phyloP scores from a whole-genome alignment of 768 basidiomycete genomes.

The Tylopilus subfusipes region DNA sequence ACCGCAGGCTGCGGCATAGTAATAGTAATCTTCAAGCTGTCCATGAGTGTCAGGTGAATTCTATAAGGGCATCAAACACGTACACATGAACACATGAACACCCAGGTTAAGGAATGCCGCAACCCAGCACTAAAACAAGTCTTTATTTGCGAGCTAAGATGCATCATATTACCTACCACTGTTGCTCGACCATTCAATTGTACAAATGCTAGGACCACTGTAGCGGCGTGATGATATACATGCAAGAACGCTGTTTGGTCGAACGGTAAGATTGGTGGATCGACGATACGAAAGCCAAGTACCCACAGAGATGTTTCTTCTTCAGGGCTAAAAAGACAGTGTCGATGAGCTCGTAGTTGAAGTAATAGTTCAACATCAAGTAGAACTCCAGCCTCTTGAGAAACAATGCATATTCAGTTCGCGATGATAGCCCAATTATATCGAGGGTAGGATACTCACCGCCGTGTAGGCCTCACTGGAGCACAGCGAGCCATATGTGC shows the following conservation, averaged over 20 bases:
- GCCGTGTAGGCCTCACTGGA: conserved; percentile 71
- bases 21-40: conserved; percentile 79
- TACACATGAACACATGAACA: conserved; percentile 97
- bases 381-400: conserved; percentile 81
- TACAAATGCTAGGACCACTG: conserved; percentile 87
- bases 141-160: not conserved
- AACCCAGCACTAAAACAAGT: conserved; percentile 72
- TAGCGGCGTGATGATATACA: conserved; percentile 97
- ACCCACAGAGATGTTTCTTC: conserved; percentile 91
- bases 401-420: conserved; percentile 1
- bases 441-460: conserved; percentile 44
- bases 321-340: conserved; percentile 94
- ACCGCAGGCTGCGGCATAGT: conserved; percentile 85
- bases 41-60: not conserved
- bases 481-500: conserved; percentile 76
- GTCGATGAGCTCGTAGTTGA: conserved; percentile 92
- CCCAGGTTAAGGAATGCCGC: conserved; percentile 82
- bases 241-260: conserved; percentile 76
- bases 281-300: not conserved
- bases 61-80: conserved; percentile 28
- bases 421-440: not conserved
- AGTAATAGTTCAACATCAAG: conserved; percentile 96
- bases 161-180: conserved; percentile 54
- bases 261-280: not conserved
- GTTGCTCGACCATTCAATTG: conserved; percentile 89